A percentile compares a stretch with the other conserved stretches of the same genome.
Conservation (phyloP, 441 rosid genomes). For the Adansonia gregorii region DNA sequence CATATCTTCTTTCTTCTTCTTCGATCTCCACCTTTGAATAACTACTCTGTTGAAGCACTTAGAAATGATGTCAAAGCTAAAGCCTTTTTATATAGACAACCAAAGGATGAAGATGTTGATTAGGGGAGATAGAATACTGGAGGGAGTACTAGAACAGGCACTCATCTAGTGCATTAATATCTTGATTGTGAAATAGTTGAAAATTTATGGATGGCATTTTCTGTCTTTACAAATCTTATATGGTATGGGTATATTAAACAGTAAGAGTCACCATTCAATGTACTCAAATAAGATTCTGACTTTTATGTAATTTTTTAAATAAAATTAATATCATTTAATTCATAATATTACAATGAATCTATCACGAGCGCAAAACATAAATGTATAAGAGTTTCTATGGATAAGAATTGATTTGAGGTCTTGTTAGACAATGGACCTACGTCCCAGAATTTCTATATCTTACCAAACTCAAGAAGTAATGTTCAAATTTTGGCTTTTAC, state of each 20-base stretch:
- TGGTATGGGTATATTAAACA: neutral
- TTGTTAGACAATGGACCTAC: conserved; percentile 10
- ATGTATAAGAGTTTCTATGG: conserved; percentile 10
- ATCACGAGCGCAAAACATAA: neutral
- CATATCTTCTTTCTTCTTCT: neutral
- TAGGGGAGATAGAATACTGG: conserved; percentile 13
- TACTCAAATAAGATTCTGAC: neutral
- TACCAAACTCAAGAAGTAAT: neutral
- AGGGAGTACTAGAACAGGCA: conserved; percentile 29
- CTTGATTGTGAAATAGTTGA: conserved; percentile 24
- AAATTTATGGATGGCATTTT: neutral
- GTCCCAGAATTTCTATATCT: neutral
- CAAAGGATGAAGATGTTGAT: neutral
- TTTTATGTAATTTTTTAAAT: neutral
- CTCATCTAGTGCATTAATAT: conserved; percentile 26
- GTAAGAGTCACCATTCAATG: neutral
- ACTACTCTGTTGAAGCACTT: neutral
- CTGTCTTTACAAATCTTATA: neutral
- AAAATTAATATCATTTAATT: too few relatives aligned
- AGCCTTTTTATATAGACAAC: conserved; percentile 37
- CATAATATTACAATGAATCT: neutral
- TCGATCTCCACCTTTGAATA: neutral
- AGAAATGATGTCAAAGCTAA: neutral
- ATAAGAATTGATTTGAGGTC: neutral
- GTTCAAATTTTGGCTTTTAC: neutral